Conservation (phyloP, 2,329 filamentous ascomycete species). For the Ceratocystis albifundus region DNA sequence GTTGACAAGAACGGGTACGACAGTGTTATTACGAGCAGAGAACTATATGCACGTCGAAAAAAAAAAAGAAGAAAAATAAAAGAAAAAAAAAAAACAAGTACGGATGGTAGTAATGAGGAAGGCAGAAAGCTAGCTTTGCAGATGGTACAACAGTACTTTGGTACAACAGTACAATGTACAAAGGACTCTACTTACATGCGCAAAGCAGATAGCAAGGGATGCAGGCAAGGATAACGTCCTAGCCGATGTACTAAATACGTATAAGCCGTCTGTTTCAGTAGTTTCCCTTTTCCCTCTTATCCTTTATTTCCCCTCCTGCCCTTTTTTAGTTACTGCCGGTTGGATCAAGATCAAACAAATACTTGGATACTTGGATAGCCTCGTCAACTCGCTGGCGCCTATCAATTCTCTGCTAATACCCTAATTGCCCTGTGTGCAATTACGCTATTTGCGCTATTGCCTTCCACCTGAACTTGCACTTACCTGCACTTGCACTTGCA, state of each 20-base stretch:
- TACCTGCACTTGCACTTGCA: not conserved
- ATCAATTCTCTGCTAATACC: not conserved
- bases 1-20: too few relatives aligned
- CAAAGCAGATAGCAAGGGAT: not conserved
- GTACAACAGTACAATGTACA: slow-evolving; percentile 3
- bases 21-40: too few relatives aligned
- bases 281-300: slow-evolving; percentile 2
- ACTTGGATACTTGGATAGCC: not conserved
- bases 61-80: not conserved
- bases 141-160: not conserved
- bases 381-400: slow-evolving; percentile 7
- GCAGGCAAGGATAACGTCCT: not conserved
- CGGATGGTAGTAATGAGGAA: not conserved
- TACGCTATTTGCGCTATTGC: slow-evolving; percentile 6
- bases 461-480: not conserved
- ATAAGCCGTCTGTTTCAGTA: slow-evolving; percentile 5
- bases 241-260: slow-evolving; percentile 7
- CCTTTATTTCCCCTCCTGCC: not conserved
- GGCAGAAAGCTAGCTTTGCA: not conserved
- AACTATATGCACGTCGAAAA: not conserved
- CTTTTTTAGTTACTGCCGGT: too few relatives aligned
- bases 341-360: too few relatives aligned
- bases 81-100: not conserved
- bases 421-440: not conserved
- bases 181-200: not conserved